A percentile compares a stretch with the other conserved stretches of the same genome.
Conservation (phyloP, 169 alveolate genomes). For the Cryptosporidium sp. region DNA sequence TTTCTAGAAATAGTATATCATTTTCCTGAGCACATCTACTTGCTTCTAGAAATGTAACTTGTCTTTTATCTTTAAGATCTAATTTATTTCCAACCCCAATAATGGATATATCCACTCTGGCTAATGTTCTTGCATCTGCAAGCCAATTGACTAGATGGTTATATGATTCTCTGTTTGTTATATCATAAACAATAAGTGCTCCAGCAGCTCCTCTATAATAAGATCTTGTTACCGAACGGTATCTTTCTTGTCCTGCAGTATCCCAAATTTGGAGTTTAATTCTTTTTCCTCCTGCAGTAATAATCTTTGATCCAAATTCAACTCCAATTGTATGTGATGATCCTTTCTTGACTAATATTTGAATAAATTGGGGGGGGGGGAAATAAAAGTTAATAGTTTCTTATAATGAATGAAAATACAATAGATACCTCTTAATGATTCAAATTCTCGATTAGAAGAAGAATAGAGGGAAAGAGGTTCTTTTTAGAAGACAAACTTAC, state of each 20-base stretch:
- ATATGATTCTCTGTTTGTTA: conserved; percentile 86
- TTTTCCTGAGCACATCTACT: conserved; percentile 89
- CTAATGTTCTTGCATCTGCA: conserved; percentile 85
- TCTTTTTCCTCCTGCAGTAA: conserved; percentile 79
- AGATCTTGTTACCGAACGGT: conserved; percentile 86
- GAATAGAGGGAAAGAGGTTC: too few relatives aligned
- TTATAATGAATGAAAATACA: not conserved
- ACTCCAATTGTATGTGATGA: conserved; percentile 88
- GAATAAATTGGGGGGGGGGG: not conserved
- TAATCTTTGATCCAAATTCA: conserved; percentile 83
- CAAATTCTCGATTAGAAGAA: not conserved
- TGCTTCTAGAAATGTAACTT: conserved; percentile 87
- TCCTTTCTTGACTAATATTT: conserved; percentile 79
- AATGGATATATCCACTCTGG: conserved; percentile 85
- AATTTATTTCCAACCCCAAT: conserved; percentile 87
- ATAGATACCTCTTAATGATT: not conserved
- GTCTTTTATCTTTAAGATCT: conserved; percentile 84
- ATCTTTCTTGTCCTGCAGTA: conserved; percentile 92
- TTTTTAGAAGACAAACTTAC: conserved; percentile 48
- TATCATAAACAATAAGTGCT: conserved; percentile 89
- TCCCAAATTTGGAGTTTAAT: conserved; percentile 92
- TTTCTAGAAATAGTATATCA: conserved; percentile 87
- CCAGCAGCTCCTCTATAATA: conserved; percentile 94
- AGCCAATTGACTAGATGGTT: conserved; percentile 85
- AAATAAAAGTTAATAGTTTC: not conserved